Conservation (phyloP, 805 yeast species). For the Monosporozyma aquatica region DNA sequence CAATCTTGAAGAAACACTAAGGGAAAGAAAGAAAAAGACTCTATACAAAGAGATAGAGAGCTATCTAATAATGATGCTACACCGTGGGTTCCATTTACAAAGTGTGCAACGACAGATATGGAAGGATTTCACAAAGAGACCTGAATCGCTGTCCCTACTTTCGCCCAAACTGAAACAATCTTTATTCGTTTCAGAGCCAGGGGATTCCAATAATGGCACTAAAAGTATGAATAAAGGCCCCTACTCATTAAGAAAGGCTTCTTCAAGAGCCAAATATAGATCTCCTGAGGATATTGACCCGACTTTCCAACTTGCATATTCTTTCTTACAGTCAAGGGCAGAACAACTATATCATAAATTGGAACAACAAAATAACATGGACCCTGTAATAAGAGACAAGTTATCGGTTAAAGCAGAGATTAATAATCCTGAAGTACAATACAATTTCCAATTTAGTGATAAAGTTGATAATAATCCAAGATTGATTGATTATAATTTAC, state of each 20-base stretch:
- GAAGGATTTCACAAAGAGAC: conserved; percentile 22
- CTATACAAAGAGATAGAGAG: not conserved
- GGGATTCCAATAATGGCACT: too few species aligned
- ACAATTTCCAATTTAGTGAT: conserved; percentile 44
- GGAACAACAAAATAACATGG: conserved; percentile 10
- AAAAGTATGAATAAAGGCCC: conserved; percentile 40
- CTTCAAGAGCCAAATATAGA: conserved; percentile 43
- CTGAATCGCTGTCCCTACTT: conserved; percentile 23
- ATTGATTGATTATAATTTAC: conserved; percentile 55
- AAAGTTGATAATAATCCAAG: conserved; percentile 34
- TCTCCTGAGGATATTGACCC: conserved; percentile 65
- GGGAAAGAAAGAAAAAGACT: not conserved
- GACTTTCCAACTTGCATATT: conserved; percentile 62
- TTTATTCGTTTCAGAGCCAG: conserved; percentile 26
- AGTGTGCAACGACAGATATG: conserved; percentile 17
- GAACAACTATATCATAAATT: conserved; percentile 30
- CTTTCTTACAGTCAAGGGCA: conserved; percentile 43
- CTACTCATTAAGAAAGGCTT: conserved; percentile 37
- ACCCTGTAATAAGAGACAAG: conserved; percentile 21
- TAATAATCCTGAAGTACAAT: conserved; percentile 77
- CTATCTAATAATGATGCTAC: too few species aligned
- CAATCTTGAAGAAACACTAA: not conserved
- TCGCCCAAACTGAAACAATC: conserved; percentile 23
- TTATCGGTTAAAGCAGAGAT: conserved; percentile 55
- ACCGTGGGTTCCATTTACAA: not conserved